Base-by-base conservation (phyloP, 2,329 filamentous ascomycete genomes). In the Alternaria brassicicola region DNA sequence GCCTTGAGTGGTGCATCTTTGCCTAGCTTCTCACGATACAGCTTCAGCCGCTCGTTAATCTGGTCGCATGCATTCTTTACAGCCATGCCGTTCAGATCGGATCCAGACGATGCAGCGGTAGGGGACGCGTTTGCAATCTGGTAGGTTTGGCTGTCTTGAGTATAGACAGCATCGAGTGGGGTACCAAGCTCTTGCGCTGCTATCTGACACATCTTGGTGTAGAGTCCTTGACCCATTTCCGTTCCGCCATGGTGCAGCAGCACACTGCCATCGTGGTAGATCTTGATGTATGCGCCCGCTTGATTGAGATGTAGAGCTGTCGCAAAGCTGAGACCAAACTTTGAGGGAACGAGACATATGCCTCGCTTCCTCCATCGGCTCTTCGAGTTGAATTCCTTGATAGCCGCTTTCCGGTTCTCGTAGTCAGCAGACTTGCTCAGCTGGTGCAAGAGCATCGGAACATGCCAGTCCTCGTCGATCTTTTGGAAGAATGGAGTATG, bases 201-300 rank as follows among this genome's bases (percentile, higher is more conserved):
- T 57, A 98, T 92, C 85, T 96, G 94, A 47, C 87, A 89, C 88
- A 98, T 96, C 80, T 98, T 98, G 3, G 94, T 98, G 78, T 97
- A 91, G 10, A 98, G 82, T 2, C 94, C 94, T 78, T 98, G 94
- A 2, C 94, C 94, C 94, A 98, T 98, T 78, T 98, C 94, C 0
- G 92, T 96, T 59, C 94, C 95, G 52, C 94, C 95, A 67, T 98
- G 95, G 2, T 95, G 94, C 7, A 98, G 89, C 1, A 98, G 83
- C 5, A 98, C 85, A 9, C 91, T 95, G 0, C 95, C 94, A 67
- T 98, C 94, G 71, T 96, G 93, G 74, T 97, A 98, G 59, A 98
- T 92, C 77, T 98, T 94, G 8, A 98, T 91, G 50, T 97, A 82
- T 1, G 94, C 93, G 53, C 92, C 93, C 2, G 93, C 94, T 76